Conservation (phyloP, 768 basidiomycete species). For the Asterophora lycoperdoides region DNA sequence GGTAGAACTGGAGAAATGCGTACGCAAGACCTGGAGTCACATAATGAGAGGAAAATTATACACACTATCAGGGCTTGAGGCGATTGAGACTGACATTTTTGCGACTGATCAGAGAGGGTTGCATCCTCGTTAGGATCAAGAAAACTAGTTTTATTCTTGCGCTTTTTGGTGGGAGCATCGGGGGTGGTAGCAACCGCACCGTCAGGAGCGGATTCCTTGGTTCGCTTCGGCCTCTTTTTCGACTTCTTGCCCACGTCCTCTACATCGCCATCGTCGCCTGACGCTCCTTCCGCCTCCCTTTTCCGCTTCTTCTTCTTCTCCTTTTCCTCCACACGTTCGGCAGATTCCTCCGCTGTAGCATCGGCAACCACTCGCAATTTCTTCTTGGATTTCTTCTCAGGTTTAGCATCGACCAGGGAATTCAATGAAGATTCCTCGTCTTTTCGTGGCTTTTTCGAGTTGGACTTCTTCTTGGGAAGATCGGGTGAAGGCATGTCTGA, state of each 20-base stretch:
- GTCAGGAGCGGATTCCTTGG: slow-evolving; percentile 3
- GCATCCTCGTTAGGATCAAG: slow-evolving; percentile 39
- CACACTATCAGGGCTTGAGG: neutral
- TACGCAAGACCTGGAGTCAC: slow-evolving; percentile 40
- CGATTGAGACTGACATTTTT: slow-evolving; percentile 33
- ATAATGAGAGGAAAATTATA: neutral
- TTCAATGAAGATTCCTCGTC: neutral
- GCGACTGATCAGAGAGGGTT: slow-evolving; percentile 32
- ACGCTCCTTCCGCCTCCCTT: slow-evolving; percentile 10
- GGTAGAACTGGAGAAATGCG: slow-evolving; percentile 49
- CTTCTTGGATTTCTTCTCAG: slow-evolving; percentile 6
- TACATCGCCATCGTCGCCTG: slow-evolving; percentile 2
- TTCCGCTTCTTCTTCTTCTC: slow-evolving; percentile 22
- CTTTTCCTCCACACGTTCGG: neutral
- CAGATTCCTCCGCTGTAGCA: neutral
- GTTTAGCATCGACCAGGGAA: neutral
- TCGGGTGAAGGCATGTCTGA: neutral
- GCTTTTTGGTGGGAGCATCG: slow-evolving; percentile 27
- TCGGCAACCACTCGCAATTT: neutral
- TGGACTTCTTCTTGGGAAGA: slow-evolving; percentile 7
- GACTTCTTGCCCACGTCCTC: slow-evolving; percentile 15
- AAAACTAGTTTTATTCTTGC: slow-evolving; percentile 41
- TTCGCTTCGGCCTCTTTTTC: slow-evolving; percentile 15
- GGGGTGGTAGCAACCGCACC: neutral
- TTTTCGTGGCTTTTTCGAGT: neutral